A percentile compares a stretch with the other conserved stretches of the same genome.
Conservation (phyloP, 1,139 yeast genomes). For the Pichia sp. region DNA sequence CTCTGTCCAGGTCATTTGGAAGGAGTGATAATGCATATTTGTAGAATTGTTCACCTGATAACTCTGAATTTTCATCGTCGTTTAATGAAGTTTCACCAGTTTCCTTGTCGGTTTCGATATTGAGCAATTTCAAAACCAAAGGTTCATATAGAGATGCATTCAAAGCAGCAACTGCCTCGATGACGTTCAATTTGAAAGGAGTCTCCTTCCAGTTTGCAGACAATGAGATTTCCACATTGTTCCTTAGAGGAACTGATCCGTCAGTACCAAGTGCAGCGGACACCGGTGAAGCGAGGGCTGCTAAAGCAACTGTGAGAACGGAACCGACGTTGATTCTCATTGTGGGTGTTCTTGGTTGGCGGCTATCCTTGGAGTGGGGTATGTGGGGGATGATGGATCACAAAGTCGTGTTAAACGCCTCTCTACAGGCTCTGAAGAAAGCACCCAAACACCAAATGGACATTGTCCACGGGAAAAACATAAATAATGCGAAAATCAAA, state of each 20-base stretch:
- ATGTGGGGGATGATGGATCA: too few relatives aligned
- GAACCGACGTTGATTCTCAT: background rate
- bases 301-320: background rate
- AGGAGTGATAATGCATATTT: constrained; percentile 37
- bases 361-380: too few relatives aligned
- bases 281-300: background rate
- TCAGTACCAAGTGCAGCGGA: background rate
- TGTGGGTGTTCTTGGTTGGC: too few relatives aligned
- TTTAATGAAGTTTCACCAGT: constrained; percentile 29
- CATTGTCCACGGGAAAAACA: too few relatives aligned
- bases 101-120: constrained; percentile 30
- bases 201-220: constrained; percentile 31
- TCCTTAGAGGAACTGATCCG: background rate
- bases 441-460: too few relatives aligned
- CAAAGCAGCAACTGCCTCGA: constrained; percentile 24
- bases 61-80: constrained; percentile 21
- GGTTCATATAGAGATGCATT: constrained; percentile 46
- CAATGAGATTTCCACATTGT: constrained; percentile 27
- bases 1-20: constrained; percentile 23
- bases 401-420: too few relatives aligned
- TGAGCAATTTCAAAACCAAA: constrained; percentile 41
- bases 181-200: constrained; percentile 31
- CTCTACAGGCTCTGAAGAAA: too few relatives aligned
- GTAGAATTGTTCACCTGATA: constrained; percentile 42
- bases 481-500: too few relatives aligned